Conservation (phyloP, 2,329 filamentous ascomycete species). For the Amphichorda felina region DNA sequence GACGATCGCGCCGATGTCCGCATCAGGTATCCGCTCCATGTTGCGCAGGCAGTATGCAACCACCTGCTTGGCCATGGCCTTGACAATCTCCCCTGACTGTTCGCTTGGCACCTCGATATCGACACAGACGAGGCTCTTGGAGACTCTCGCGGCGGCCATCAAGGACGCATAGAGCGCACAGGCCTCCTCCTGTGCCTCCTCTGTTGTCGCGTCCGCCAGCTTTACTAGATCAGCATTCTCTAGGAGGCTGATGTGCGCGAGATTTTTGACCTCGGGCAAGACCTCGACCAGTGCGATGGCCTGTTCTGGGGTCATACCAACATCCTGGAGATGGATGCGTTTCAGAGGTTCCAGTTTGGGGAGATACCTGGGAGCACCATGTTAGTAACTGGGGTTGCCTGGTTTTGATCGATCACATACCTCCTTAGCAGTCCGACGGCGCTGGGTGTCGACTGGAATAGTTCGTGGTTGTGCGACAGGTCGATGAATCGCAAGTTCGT, state of each 20-base stretch:
- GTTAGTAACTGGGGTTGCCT: not conserved
- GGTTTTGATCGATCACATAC: constrained; percentile 21
- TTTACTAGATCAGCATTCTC: constrained; percentile 65
- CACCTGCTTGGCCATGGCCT: constrained; percentile 86
- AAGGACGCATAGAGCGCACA: constrained; percentile 88
- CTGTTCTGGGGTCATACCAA: constrained; percentile 74
- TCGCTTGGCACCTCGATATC: constrained; percentile 81
- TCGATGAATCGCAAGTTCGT: constrained; percentile 78
- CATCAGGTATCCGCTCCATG: constrained; percentile 66
- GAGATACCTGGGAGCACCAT: constrained; percentile 46
- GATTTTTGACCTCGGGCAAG: constrained; percentile 65
- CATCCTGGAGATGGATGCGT: constrained; percentile 76
- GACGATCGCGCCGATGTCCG: constrained; percentile 39
- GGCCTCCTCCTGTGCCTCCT: constrained; percentile 79
- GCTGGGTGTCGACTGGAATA: constrained; percentile 66
- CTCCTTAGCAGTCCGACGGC: constrained; percentile 65
- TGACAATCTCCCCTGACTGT: constrained; percentile 81
- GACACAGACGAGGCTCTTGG: constrained; percentile 71
- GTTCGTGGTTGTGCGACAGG: constrained; percentile 73
- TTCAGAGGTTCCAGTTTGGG: constrained; percentile 69
- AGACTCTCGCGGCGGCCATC: constrained; percentile 76
- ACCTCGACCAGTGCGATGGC: constrained; percentile 86
- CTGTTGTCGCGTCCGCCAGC: constrained; percentile 64
- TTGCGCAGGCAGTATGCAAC: constrained; percentile 89
- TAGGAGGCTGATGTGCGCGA: constrained; percentile 79